A percentile compares a stretch with the other conserved stretches of the same genome.
Conservation (phyloP, 1,284 basidiomycete genomes). For the Ganoderma resinaceum region DNA sequence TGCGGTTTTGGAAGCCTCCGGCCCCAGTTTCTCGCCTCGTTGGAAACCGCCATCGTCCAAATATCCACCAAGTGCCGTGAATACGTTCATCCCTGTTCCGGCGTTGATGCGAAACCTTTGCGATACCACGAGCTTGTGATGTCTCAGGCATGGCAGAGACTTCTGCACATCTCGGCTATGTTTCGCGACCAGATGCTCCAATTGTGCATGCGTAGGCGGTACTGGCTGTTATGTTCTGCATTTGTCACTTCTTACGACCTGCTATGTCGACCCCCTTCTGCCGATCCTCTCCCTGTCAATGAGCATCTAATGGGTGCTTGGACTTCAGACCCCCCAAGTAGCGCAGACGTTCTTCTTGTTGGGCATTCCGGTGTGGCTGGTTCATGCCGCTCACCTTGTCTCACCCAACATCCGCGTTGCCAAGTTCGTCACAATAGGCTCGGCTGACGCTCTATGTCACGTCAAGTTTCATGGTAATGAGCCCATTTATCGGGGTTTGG, state of each 20-base stretch:
- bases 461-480: neutral
- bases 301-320: slow-evolving; percentile 1
- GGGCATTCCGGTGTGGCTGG: slow-evolving; percentile 13
- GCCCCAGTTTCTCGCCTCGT: neutral
- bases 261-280: no score
- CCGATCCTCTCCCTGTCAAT: neutral
- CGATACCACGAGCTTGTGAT: neutral
- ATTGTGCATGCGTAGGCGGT: neutral
- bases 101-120: neutral
- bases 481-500: neutral
- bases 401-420: neutral
- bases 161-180: neutral
- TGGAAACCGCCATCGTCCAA: neutral
- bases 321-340: neutral
- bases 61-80: neutral
- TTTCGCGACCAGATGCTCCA: slow-evolving; percentile 1
- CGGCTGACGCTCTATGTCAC: neutral
- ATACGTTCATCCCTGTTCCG: neutral
- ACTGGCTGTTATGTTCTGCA: neutral
- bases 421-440: no score
- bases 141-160: neutral
- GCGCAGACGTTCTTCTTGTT: neutral
- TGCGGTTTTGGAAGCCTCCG: neutral
- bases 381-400: neutral
- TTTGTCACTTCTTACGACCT: neutral